Percentiles rank a stretch among this genome's conserved stretches.
These are phyloP conservation scores for Trichoderma orchidacearum DNA, from an alignment of 495 filamentous ascomycete species.

Conservation along the genomic window DNA sequence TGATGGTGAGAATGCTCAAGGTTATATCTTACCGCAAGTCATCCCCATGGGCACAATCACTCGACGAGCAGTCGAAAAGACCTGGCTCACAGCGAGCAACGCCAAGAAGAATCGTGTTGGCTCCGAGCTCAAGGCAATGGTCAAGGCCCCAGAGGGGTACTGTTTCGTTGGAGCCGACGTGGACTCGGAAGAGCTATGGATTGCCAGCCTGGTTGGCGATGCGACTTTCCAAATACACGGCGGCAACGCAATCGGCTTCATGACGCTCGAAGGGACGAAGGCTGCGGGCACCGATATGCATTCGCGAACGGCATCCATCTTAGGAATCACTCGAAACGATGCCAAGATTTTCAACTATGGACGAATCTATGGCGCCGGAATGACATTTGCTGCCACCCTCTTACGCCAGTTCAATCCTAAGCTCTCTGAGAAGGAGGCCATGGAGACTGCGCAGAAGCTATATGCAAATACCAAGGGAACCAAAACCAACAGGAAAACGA, in stretches of 20 bases:
- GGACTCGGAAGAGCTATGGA: slow-evolving; percentile 98
- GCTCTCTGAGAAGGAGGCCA: slow-evolving; percentile 62
- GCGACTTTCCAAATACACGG: slow-evolving; percentile 88
- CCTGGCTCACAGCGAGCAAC: slow-evolving; percentile 96
- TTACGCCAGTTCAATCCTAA: slow-evolving; percentile 85
- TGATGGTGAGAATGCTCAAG: slow-evolving; percentile 17
- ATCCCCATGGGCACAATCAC: slow-evolving; percentile 99
- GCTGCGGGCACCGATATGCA: slow-evolving; percentile 88
- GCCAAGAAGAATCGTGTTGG: slow-evolving; percentile 91
- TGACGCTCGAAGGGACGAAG: slow-evolving; percentile 96
- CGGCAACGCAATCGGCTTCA: slow-evolving; percentile 94
- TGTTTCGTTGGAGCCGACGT: slow-evolving; percentile 95
- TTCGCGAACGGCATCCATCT: slow-evolving; percentile 79
- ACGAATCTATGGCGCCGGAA: slow-evolving; percentile 89
- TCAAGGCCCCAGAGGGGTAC: slow-evolving; percentile 81
- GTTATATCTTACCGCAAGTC: slow-evolving; percentile 93
- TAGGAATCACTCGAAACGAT: slow-evolving; percentile 87
- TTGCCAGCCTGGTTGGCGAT: slow-evolving; percentile 89
- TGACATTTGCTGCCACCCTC: slow-evolving; percentile 83
- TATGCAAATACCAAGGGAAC: slow-evolving; percentile 84
- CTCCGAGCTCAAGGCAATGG: slow-evolving; percentile 94
- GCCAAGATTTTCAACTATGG: slow-evolving; percentile 99
- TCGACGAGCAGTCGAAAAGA: slow-evolving; percentile 91
- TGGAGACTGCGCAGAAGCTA: slow-evolving; percentile 59
- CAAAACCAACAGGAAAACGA: slow-evolving; percentile 50